Base-by-base conservation (phyloP, 192 early-diverging fungal species). In the Piromyces finnis region DNA sequence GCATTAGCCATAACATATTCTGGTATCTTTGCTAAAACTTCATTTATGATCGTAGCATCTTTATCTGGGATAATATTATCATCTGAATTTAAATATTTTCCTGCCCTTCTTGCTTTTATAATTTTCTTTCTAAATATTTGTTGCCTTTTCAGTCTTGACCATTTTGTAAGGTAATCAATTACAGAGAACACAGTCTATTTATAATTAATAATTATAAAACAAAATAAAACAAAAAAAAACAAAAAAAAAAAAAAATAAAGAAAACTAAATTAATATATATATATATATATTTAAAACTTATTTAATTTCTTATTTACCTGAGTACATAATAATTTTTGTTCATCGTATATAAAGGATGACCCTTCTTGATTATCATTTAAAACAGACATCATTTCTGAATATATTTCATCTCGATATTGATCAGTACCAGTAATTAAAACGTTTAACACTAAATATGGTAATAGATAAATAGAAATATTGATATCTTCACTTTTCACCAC, bases 1-100 rank as follows among this genome's bases (percentile, higher is more conserved):
- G 92, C 90, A 29, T 85, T 83, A 0, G 92, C 92, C 86, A 92
- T 90, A 5, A 88, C 78, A 12, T 84, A 81, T 35, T 93, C 85
- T 0, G 94, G 91, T 29, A 94, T 93, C 2, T 79, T 83, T 3
- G 78, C 68, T 13, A 95, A 80, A n/a, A 91, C 86, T 2, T 78
- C n/a, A 27, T 88, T 84, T 13, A 93, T 83, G 18, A 78, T 78
- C 4, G 41, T 30, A 0, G 86, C 18, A 5, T 80, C 77, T 11
- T 28, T 27, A 17, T 84, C 82, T 30, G 79, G 36, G 16, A 29
- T 78, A 28, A 29, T 59, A 78, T 77, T 85, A 14, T 87, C 83
- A 59, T 86, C 81, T 3, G 81, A 27, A 27, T 83, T 79, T 14
- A 81, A 51, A 78, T 78, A 80, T 39, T 79, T 79, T 11, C 85